Evolutionary conservation across 2,329 filamentous ascomycete species (phyloP), one percentile per base, ranked within the genome.

Genomic region (Fusarium graminum): DNA sequence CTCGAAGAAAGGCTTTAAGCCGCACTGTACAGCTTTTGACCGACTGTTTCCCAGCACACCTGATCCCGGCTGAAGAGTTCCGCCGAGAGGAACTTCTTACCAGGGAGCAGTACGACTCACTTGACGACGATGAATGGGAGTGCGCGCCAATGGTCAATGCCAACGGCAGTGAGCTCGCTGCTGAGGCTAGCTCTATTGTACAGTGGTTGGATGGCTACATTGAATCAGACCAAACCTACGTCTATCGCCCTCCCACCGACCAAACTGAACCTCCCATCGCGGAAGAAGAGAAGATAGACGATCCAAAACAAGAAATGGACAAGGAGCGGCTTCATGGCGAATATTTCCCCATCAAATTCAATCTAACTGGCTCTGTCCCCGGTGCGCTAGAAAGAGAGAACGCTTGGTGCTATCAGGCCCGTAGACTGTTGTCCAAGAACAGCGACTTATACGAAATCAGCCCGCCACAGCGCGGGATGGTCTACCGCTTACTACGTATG

Each of bases 401-500:
- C 32, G 30, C 45, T 6, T 68, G 72, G 67, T 30, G 14, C 7
- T 34, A 56, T n/a, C 57, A 55, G 34, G 72, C 69, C 11, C 39
- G 41, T 13, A 62, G 53, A 4, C 22, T 63, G 4, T 44, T 76
- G 13, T 16, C 16, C 1, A 49, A 25, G 4, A 28, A 68, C 22
- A 47, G 80, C 0, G 83, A 94, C 67, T 75, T 94, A 16, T 92
- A 86, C 77, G 80, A 83, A 0, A 85, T 94, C 12, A 81, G 83
- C 0, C 69, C 77, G 1, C 74, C 78, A 4, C 75, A 83, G 17
- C 87, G 92, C 7, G 89, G 89, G 1, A 80, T 82, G 1, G 80
- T 94, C 0, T 96, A 94, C 75, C 84, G 86, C 41, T 80, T 86
- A 54, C 83, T 94, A 54, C 86, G 89, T 67, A 77, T 81, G 2